Evolutionary conservation across 2,329 filamentous ascomycete genomes (phyloP), one percentile per base, ranked within the genome.

Genomic region (Scytalidium sp.): DNA sequence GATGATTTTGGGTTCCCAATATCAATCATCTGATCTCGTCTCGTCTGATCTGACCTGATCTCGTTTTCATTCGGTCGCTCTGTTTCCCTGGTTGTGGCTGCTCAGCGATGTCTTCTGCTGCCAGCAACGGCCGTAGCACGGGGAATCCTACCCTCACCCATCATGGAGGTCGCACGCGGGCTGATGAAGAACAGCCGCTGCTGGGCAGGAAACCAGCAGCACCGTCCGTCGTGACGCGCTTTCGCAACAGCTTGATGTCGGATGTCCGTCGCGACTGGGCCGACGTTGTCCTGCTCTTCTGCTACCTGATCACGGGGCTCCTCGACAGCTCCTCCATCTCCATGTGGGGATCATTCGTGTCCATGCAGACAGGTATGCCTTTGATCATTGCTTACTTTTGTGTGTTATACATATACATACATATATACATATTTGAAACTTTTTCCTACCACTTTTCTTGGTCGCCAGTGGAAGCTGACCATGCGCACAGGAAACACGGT

Each of bases 341-440:
- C 50, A 86, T 87, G 40, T 92, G 87, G 84, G 86, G 87, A 11
- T 85, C 85, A 2, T 93, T 93, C 59, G 87, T 90, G 39, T 88
- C 84, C 60, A 92, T 92, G 88, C 41, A 29, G 13, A 36, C 32
- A 8, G 32, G 32, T 36, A 36, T 36, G 32, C 25, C 7, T 27
- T 27, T n/a, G n/a, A n/a, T n/a, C n/a, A n/a, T n/a, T n/a, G n/a
- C n/a, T n/a, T n/a, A n/a, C n/a, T n/a, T n/a, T n/a, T n/a, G n/a
- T n/a, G n/a, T n/a, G n/a, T n/a, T n/a, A n/a, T n/a, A n/a, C n/a
- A n/a, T n/a, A n/a, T n/a, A n/a, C n/a, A n/a, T n/a, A n/a, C n/a
- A n/a, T n/a, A n/a, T n/a, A n/a, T n/a, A n/a, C n/a, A n/a, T n/a
- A n/a, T n/a, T n/a, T n/a, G n/a, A n/a, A n/a, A n/a, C n/a, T n/a